Conservation (phyloP, 805 yeast species). For the Candida yuanshanica region DNA sequence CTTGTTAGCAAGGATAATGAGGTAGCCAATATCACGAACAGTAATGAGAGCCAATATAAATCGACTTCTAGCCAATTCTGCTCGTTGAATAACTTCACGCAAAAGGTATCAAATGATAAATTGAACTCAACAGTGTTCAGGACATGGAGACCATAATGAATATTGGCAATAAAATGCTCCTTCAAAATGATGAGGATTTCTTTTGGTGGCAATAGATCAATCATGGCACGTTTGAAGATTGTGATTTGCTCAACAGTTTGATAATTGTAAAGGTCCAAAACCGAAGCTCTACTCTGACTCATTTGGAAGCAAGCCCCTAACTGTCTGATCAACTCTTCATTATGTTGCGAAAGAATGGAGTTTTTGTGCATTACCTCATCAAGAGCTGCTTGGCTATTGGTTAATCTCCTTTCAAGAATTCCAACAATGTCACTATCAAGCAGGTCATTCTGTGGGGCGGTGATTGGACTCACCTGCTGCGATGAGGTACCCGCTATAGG, state of each 20-base stretch:
- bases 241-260: conserved; percentile 3
- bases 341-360: conserved; percentile 3
- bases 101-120: conserved; percentile 10
- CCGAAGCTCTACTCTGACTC: not conserved
- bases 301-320: conserved; percentile 3
- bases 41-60: conserved; percentile 9
- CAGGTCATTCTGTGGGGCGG: too few relatives aligned
- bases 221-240: conserved; percentile 6
- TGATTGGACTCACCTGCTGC: too few relatives aligned
- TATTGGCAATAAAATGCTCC: conserved; percentile 11
- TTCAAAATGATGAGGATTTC: conserved; percentile 9
- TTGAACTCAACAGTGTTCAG: conserved; percentile 10
- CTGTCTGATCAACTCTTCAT: conserved; percentile 10
- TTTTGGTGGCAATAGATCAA: conserved; percentile 10
- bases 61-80: conserved; percentile 7
- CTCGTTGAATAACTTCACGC: conserved; percentile 7
- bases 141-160: conserved; percentile 1
- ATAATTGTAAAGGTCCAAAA: conserved; percentile 1
- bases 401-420: not conserved
- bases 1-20: conserved; percentile 9
- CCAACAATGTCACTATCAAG: not conserved
- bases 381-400: conserved; percentile 1
- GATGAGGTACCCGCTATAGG: too few relatives aligned
- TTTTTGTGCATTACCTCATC: conserved; percentile 5
- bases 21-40: conserved; percentile 8